Percentiles rank a stretch among this genome's conserved stretches.
Evolutionary conservation across 2,329 filamentous ascomycete genomes (phyloP).

Genomic region (Nemania sp.): DNA sequence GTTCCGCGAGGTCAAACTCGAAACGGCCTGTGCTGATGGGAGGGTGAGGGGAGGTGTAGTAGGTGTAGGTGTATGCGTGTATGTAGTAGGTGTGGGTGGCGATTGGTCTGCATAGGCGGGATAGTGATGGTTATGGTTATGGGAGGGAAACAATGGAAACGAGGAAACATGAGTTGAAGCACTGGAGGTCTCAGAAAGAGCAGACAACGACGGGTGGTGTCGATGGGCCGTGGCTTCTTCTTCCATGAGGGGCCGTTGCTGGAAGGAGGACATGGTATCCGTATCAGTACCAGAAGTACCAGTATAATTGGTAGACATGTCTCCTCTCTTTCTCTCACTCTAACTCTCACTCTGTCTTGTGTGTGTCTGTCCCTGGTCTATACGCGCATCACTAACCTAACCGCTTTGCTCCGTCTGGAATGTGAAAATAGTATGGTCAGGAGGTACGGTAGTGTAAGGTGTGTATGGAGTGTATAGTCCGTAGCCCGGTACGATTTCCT

Average conservation of each 20-base stretch:
- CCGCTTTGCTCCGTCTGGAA: constrained; percentile 22
- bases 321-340: constrained; percentile 11
- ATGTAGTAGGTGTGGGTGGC: constrained; percentile 8
- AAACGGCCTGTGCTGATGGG: constrained; percentile 48
- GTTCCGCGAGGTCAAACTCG: constrained; percentile 42
- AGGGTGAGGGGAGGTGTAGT: constrained; percentile 27
- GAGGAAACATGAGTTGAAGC: constrained; percentile 54
- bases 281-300: too few relatives aligned
- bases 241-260: constrained; percentile 30
- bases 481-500: constrained; percentile 20
- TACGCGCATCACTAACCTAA: constrained; percentile 32
- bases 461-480: background rate
- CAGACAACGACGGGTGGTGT: constrained; percentile 44
- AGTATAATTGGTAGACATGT: constrained; percentile 30
- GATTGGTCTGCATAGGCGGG: constrained; percentile 39
- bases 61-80: constrained; percentile 19
- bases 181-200: constrained; percentile 55
- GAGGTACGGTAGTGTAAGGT: background rate
- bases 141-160: constrained; percentile 42
- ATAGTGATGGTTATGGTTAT: too few relatives aligned
- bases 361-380: constrained; percentile 30
- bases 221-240: constrained; percentile 15
- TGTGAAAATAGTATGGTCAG: constrained; percentile 23
- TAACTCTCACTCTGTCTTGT: background rate
- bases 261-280: constrained; percentile 25